A percentile compares a stretch with the other conserved stretches of the same genome.
These are phyloP conservation scores for Margaritispora aquatica DNA, from an alignment of 495 filamentous ascomycete species.

Conservation along the genomic window DNA sequence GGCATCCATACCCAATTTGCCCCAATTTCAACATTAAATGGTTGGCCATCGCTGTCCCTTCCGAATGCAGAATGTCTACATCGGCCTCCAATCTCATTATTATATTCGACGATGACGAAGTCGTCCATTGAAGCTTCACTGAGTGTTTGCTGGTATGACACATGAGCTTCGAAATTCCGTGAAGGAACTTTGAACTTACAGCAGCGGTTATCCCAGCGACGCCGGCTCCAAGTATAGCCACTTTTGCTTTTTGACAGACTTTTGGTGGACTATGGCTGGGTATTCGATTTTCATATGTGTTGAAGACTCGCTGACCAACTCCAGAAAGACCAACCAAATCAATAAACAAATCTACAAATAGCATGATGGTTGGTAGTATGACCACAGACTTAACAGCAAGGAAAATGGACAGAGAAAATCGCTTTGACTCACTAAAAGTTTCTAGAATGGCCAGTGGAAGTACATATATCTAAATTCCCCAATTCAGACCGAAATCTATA, in stretches of 20 bases:
- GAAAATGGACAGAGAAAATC: too few relatives aligned
- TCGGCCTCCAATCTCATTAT: constrained; percentile 56
- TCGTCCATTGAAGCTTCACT: constrained; percentile 55
- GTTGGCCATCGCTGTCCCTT: constrained; percentile 35
- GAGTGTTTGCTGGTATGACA: constrained; percentile 43
- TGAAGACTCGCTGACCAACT: too few relatives aligned
- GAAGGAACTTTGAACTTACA: not conserved
- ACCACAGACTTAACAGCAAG: too few relatives aligned
- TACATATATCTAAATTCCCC: too few relatives aligned
- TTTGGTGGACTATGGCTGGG: too few relatives aligned
- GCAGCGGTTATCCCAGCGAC: constrained; percentile 68
- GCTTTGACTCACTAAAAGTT: too few relatives aligned
- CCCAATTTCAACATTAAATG: constrained; percentile 59
- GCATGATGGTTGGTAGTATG: too few relatives aligned
- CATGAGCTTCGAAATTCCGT: not conserved
- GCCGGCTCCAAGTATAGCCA: constrained; percentile 49
- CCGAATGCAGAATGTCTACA: constrained; percentile 54
- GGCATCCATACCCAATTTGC: constrained; percentile 55
- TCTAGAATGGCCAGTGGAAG: too few relatives aligned
- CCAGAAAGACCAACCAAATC: too few relatives aligned
- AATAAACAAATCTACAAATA: too few relatives aligned
- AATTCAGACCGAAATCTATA: too few relatives aligned
- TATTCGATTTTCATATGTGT: too few relatives aligned
- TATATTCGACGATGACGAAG: constrained; percentile 66
- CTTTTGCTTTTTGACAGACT: constrained; percentile 29